phyloP scores from a whole-genome alignment of 1,139 yeast species.

The Taiozyma sp. region DNA sequence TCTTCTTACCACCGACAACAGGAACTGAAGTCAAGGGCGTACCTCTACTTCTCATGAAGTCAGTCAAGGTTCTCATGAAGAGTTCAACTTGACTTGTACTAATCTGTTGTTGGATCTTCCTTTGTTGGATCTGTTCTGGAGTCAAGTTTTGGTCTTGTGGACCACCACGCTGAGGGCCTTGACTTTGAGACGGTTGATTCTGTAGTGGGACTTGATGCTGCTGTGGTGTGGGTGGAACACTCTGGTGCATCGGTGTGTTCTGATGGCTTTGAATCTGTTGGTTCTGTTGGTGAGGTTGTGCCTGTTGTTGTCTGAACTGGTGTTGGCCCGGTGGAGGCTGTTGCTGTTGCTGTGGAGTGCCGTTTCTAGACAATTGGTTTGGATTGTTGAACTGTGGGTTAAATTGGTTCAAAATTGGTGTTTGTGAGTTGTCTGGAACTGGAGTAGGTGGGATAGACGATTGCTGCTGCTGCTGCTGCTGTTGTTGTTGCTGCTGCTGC shows the following conservation, averaged over 20 bases:
- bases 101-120: slow-evolving; percentile 30
- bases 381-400: slow-evolving; percentile 7
- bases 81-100: slow-evolving; percentile 60
- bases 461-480: slow-evolving; percentile 13
- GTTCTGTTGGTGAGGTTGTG: not conserved
- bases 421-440: slow-evolving; percentile 1
- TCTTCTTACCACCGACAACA: slow-evolving; percentile 52
- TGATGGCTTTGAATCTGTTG: not conserved
- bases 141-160: slow-evolving; percentile 4
- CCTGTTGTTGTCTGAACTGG: slow-evolving; percentile 13
- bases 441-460: not conserved
- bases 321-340: slow-evolving; percentile 12
- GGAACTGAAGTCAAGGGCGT: slow-evolving; percentile 65
- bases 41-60: slow-evolving; percentile 72
- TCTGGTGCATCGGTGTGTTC: not conserved
- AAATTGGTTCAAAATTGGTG: slow-evolving; percentile 5
- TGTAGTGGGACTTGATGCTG: not conserved
- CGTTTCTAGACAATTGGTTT: slow-evolving; percentile 2
- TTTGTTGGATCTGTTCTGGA: slow-evolving; percentile 23
- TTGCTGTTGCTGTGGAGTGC: slow-evolving; percentile 15
- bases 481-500: slow-evolving; percentile 12
- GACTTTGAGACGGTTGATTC: slow-evolving; percentile 1
- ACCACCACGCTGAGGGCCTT: not conserved
- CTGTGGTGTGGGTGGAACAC: not conserved
- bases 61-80: slow-evolving; percentile 55